phyloP scores from a whole-genome alignment of 108 stramenopile species.

The Schizochytrium sp. region DNA sequence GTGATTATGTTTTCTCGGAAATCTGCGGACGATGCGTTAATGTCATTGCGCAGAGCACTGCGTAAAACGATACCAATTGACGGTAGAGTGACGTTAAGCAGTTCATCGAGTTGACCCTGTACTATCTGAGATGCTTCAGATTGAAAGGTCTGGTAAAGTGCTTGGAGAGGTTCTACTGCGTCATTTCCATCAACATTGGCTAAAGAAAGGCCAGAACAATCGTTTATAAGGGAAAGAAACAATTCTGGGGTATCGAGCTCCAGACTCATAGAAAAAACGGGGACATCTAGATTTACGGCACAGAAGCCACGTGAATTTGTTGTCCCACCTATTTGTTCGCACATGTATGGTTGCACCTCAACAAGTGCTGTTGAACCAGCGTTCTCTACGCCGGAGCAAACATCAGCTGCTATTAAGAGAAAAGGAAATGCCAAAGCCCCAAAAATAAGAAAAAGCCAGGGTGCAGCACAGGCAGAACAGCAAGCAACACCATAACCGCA shows the following conservation, averaged over 20 bases:
- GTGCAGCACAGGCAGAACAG: constrained; percentile 18
- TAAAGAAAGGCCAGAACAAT: constrained; percentile 8
- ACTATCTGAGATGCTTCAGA: constrained; percentile 15
- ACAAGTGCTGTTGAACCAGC: background rate
- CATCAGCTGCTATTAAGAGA: background rate
- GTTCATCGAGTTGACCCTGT: background rate
- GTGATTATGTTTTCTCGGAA: background rate
- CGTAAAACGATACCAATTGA: constrained; percentile 23
- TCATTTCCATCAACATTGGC: constrained; percentile 23
- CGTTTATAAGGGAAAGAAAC: background rate
- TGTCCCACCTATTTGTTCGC: constrained; percentile 43
- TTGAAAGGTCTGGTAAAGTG: constrained; percentile 23
- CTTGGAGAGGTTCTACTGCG: constrained; percentile 5
- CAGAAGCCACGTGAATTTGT: background rate
- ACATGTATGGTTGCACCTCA: constrained; percentile 3
- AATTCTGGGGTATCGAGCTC: constrained; percentile 37
- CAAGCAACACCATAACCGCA: constrained; percentile 13
- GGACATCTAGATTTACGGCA: background rate
- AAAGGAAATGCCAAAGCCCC: constrained; percentile 70
- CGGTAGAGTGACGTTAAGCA: background rate
- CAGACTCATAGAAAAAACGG: background rate
- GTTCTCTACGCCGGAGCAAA: constrained; percentile 27
- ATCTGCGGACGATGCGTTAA: background rate
- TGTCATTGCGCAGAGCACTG: background rate
- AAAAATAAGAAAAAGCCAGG: constrained; percentile 70